Percentiles rank a stretch among this genome's conserved stretches.
phyloP scores from a whole-genome alignment of 345 rosid species.

The Luvunga scandens region DNA sequence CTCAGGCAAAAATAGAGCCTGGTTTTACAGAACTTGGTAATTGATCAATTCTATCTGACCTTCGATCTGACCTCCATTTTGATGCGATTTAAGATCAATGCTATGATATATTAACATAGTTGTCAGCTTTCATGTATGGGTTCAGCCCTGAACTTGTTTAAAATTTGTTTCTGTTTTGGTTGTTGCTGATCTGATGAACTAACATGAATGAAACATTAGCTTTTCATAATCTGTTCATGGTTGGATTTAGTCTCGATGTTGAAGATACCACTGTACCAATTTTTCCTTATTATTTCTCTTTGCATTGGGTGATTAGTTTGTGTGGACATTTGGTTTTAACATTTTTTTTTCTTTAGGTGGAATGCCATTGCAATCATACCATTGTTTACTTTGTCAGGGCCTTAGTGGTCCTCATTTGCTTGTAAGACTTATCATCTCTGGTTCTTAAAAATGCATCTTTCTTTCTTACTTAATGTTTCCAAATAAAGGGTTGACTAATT shows the following conservation, averaged over 20 bases:
- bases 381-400: background rate
- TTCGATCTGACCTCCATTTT: background rate
- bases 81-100: background rate
- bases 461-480: background rate
- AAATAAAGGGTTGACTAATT: background rate
- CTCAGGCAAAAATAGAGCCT: slow-evolving; percentile 92
- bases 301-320: too few species aligned
- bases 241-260: background rate
- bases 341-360: background rate
- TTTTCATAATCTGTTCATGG: background rate
- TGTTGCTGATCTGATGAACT: background rate
- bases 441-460: background rate
- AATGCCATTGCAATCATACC: background rate
- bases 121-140: background rate
- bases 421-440: background rate
- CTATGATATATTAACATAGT: background rate
- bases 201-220: background rate
- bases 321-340: background rate
- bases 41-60: background rate
- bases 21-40: slow-evolving; percentile 95
- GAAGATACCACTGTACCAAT: background rate
- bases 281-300: background rate
- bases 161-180: background rate
- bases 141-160: background rate
- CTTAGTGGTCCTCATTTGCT: background rate